A percentile compares a stretch with the other conserved stretches of the same genome.
Evolutionary conservation across 164 flowering plant species (phyloP).

Genomic region (Magnolia changhungtana): DNA sequence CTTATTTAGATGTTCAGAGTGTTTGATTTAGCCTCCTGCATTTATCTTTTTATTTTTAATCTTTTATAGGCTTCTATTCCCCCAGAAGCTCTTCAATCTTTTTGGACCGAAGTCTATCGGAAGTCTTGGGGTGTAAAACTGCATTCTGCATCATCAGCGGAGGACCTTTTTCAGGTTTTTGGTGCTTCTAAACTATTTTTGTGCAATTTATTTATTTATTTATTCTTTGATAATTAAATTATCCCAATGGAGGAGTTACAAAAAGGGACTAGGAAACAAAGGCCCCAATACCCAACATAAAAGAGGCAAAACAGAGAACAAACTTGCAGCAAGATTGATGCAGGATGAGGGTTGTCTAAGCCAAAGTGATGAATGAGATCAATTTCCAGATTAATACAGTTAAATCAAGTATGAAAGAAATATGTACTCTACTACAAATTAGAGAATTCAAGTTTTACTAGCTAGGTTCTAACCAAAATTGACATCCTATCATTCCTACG

Average conservation of each 20-base stretch:
- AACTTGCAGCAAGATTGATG: neutral
- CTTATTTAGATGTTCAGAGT: neutral
- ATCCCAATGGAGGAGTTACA: neutral
- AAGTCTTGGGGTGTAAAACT: constrained; percentile 65
- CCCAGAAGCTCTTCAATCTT: constrained; percentile 56
- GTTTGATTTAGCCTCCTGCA: neutral
- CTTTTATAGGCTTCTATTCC: constrained; percentile 56
- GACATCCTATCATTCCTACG: no score
- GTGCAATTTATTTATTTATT: no score
- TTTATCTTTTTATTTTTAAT: constrained; percentile 1
- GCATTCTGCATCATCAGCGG: constrained; percentile 46
- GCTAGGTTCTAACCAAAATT: no score
- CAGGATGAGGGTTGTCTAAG: no score
- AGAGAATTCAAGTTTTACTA: no score
- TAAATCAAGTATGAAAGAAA: no score
- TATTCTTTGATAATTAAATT: neutral
- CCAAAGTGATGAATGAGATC: no score
- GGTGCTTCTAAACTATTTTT: neutral
- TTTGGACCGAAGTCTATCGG: constrained; percentile 62
- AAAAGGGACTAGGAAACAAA: neutral
- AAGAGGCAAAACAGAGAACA: neutral
- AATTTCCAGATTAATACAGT: no score
- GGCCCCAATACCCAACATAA: neutral
- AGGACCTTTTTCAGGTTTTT: constrained; percentile 65
- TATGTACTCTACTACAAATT: no score